Base-by-base conservation (phyloP, 2,329 filamentous ascomycete species). In the Eutypella sp. region DNA sequence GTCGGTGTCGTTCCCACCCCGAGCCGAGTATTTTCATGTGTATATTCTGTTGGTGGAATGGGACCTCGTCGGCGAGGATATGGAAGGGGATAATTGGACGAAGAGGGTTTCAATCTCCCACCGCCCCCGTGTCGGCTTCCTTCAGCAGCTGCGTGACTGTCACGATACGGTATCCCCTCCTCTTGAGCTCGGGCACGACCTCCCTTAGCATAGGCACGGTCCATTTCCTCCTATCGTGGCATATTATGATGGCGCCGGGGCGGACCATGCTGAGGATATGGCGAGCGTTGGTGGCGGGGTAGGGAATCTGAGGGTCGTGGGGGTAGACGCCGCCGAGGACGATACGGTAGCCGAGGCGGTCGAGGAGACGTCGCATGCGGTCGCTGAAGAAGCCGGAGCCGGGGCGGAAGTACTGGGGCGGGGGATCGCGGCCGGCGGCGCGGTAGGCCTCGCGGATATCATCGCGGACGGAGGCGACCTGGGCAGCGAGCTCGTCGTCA, bases 271-370 rank as follows among this genome's bases (percentile, higher is more conserved):
- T 89, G 55, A 95, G 65, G 4, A 95, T 79, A 69, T 95, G 89
- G 53, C 72, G 74, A 7, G 87, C 84, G 66, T 96, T 96, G 43
- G 90, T 55, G 52, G 72, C 69, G 54, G 80, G 76, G 58, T 78
- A 84, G 9, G 73, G 72, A 47, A 96, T 84, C 72, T 95, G 89
- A n/a, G 90, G 83, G 68, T 96, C 90, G 68, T 95, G 89, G 5
- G 90, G 90, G 67, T 95, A 96, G 34, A 96, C 83, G 64, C 82
- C 84, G 3, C 90, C 90, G 33, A 96, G 69, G n/a, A 90, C 84
- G 42, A 93, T 73, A 41, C 75, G 73, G 65, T 89, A 91, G 4
- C 82, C 84, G 49, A 89, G 61, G 42, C 67, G 71, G 27, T 68
- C 67, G 7, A 89, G 67, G 29, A 85, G 61, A 27, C 67, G 64